Evolutionary conservation across 345 rosid species (phyloP), one percentile per base, ranked within the genome.

Genomic region (Cardamine occulta): DNA sequence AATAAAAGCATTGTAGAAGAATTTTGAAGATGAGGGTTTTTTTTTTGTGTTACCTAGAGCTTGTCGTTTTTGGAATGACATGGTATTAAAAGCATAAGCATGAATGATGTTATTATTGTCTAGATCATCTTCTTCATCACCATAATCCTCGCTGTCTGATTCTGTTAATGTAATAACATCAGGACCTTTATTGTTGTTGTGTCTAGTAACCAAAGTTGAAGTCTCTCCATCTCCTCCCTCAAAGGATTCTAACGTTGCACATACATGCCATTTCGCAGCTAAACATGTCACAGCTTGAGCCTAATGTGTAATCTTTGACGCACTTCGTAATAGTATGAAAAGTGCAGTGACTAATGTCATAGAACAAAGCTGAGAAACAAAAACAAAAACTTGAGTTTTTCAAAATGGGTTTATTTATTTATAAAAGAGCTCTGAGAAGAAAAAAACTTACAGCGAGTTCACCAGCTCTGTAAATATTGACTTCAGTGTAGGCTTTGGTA

Each of bases 181-280:
- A 54, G 56, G 31, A 8, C 75, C 76, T 49, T 23, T 68, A 44
- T 37, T 68, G 52, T 64, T 31, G 42, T 61, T 62, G 15, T 58
- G 37, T 59, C 74, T 64, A 69, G 70, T 31, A 52, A 70, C 67
- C 4, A 66, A 61, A 77, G 80, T 78, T 9, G 92, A 97, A n/a
- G 89, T 90, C 80, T 91, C 97, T 19, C 88, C 86, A 8, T 90
- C 99, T 2, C 71, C 78, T 7, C 71, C 61, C 12, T 90, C 96
- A 26, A 89, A 86, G 0, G 90, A 63, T 34, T 86, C 99, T 29
- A 95, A 72, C 6, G 99, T 92, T 0, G 97, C 95, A 45, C 97
- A 90, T 2, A 90, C 78, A 73, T 95, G 96, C 99, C 99, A 95
- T 76, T 95, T 95, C 3, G 97, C 85, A 60, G 97, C 97, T 44